Evolutionary conservation across 768 basidiomycete species (phyloP), one percentile per base, ranked within the genome.

Genomic region (Astraeus odoratus): DNA sequence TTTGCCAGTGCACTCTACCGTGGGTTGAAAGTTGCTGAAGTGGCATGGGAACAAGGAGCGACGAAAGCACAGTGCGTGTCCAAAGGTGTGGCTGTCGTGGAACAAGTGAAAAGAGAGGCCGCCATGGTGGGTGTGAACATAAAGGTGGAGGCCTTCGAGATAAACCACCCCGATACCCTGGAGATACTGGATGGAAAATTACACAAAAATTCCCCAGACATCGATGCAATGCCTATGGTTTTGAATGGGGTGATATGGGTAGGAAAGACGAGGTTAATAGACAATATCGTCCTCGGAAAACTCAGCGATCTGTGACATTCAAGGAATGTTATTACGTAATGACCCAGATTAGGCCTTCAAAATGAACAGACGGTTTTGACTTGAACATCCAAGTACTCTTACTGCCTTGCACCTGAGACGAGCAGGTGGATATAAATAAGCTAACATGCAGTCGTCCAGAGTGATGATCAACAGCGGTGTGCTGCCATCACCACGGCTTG

Each of bases 231-330:
- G 49, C 16, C 58, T 50, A 78, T 84, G 24, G 77, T 96, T 18
- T 55, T 97, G 41, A 95, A 91, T 49, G 93, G 91, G 2, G 92
- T 90, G 23, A 57, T 94, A 50, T 86, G 84, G 76, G 77, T 94
- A 2, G 90, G 89, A 31, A 76, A 73, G 59, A 97, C 93, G 31
- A 75, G 94, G 52, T 62, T 99, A 53, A 97, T 99, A 34, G 95
- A 99, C 65, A 99, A 98, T 60, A 63, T 96, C 42, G 68, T 96
- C 34, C 63, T 96, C 1, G 91, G 81, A 8, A 69, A 78, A 53
- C 49, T 56, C 34, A 10, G n/a, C 16, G 2, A n/a, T 10, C 7
- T 35, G 9, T n/a, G 16, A 18, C 16, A 18, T 18, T 35, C 16
- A 35, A 7, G 16, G 10, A 5, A 8, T 16, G 34, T n/a, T 8